Percentiles rank a stretch among this genome's conserved stretches.
These are phyloP conservation scores for Ceratorhiza oryzae-sativae DNA, from an alignment of 1,284 basidiomycete genomes.

Conservation along the genomic window DNA sequence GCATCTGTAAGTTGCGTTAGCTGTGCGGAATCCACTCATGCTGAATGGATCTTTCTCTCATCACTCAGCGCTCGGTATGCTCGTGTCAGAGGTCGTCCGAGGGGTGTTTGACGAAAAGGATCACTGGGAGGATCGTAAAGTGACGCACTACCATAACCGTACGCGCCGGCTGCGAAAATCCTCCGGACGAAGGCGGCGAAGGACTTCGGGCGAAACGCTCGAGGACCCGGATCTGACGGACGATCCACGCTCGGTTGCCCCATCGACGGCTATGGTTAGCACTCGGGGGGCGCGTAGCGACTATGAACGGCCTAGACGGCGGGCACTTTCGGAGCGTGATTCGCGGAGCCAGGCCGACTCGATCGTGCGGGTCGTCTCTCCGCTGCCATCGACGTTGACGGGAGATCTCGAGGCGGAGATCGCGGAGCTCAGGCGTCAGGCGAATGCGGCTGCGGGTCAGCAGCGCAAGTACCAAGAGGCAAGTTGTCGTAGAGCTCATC, in stretches of 20 bases:
- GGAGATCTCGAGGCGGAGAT: slow-evolving; percentile 65
- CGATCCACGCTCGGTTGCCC: slow-evolving; percentile 33
- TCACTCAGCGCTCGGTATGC: slow-evolving; percentile 27
- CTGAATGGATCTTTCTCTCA: background rate
- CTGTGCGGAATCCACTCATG: background rate
- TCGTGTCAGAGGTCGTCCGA: slow-evolving; percentile 35
- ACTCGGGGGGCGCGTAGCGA: slow-evolving; percentile 6
- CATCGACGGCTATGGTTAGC: background rate
- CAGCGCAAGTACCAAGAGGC: slow-evolving; percentile 77
- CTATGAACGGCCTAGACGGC: slow-evolving; percentile 3
- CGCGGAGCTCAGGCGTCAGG: slow-evolving; percentile 71
- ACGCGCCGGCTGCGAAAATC: slow-evolving; percentile 21
- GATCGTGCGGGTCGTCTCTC: slow-evolving; percentile 8
- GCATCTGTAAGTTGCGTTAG: slow-evolving; percentile 28
- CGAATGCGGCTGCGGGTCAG: slow-evolving; percentile 79
- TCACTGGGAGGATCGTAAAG: slow-evolving; percentile 34
- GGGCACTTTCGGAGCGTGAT: slow-evolving; percentile 28
- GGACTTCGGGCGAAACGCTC: background rate
- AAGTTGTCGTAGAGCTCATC: slow-evolving; percentile 71
- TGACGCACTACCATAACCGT: slow-evolving; percentile 28
- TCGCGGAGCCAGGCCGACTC: slow-evolving; percentile 19
- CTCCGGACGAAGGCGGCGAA: slow-evolving; percentile 13
- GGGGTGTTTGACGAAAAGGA: slow-evolving; percentile 38
- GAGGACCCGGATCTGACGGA: slow-evolving; percentile 35
- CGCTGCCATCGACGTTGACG: slow-evolving; percentile 12